Conservation (phyloP, 225 moss, liverwort and hornwort species). For the Neckera pumila region DNA sequence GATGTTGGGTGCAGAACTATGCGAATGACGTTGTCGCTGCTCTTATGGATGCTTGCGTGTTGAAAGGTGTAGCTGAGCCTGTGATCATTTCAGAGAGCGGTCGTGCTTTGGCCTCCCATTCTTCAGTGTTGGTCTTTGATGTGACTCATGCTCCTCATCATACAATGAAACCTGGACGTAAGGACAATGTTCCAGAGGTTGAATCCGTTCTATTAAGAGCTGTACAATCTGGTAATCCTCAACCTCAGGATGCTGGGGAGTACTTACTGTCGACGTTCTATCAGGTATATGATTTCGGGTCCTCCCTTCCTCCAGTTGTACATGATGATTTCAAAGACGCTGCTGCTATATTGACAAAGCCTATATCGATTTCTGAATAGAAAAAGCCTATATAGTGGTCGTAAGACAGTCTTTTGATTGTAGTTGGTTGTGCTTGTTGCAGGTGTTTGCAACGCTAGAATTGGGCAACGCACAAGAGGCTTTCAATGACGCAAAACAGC, state of each 20-base stretch:
- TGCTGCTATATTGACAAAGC: background rate
- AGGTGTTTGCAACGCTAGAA: slow-evolving; percentile 49
- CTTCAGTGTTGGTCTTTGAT: slow-evolving; percentile 73
- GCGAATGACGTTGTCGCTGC: slow-evolving; percentile 74
- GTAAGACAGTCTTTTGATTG: background rate
- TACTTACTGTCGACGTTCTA: slow-evolving; percentile 68
- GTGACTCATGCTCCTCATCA: slow-evolving; percentile 43
- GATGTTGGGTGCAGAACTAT: slow-evolving; percentile 49
- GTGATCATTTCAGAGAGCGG: slow-evolving; percentile 77
- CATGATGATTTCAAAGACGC: background rate
- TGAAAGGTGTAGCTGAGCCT: slow-evolving; percentile 68
- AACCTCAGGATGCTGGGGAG: slow-evolving; percentile 45
- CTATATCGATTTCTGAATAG: background rate
- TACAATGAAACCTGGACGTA: slow-evolving; percentile 15
- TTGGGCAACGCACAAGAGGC: slow-evolving; percentile 55
- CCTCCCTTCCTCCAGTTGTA: background rate
- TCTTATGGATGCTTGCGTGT: slow-evolving; percentile 66
- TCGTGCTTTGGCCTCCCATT: slow-evolving; percentile 78
- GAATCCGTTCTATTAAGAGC: slow-evolving; percentile 1
- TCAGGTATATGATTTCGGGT: slow-evolving; percentile 15
- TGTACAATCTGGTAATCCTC: background rate
- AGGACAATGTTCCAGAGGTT: slow-evolving; percentile 9
- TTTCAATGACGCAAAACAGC: slow-evolving; percentile 71
- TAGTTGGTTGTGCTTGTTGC: background rate
- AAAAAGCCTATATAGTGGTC: background rate